These are phyloP conservation scores for Postia placenta DNA, from an alignment of 768 basidiomycete species.

Conservation along the genomic window DNA sequence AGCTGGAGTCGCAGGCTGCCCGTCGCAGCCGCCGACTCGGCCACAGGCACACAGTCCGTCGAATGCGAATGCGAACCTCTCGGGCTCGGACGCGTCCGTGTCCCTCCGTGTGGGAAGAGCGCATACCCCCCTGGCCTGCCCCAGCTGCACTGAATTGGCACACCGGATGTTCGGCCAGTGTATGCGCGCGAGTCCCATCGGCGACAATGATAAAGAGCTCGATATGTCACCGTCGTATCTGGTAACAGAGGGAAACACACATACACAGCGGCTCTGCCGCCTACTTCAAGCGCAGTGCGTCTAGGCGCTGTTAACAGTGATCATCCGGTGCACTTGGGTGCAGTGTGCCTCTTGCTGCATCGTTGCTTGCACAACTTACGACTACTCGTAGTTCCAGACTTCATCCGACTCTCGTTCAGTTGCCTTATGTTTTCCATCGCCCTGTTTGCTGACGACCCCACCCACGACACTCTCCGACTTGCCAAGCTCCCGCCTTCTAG, in stretches of 20 bases:
- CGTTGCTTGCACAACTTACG: not conserved
- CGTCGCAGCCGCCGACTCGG: no score
- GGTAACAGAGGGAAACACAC: not conserved
- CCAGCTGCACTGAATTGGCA: conserved; percentile 1
- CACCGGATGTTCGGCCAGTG: not conserved
- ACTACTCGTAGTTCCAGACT: not conserved
- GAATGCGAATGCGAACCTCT: no score
- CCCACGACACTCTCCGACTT: conserved; percentile 1
- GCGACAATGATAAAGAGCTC: conserved; percentile 1
- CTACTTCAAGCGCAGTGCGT: not conserved
- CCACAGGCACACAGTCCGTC: no score
- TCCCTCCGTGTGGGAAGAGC: not conserved
- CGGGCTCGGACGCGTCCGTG: not conserved
- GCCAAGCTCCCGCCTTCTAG: not conserved
- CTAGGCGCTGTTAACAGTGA: not conserved
- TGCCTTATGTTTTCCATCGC: not conserved
- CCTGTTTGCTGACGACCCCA: conserved; percentile 10
- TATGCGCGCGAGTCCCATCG: not conserved
- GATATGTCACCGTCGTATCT: not conserved
- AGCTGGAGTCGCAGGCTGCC: no score
- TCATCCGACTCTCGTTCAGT: not conserved
- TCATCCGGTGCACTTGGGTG: not conserved
- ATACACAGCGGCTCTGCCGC: not conserved
- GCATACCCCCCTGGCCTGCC: not conserved
- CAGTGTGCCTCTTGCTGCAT: not conserved